Conservation (phyloP, 148 eudicot species). For the Pouteria glomerata region DNA sequence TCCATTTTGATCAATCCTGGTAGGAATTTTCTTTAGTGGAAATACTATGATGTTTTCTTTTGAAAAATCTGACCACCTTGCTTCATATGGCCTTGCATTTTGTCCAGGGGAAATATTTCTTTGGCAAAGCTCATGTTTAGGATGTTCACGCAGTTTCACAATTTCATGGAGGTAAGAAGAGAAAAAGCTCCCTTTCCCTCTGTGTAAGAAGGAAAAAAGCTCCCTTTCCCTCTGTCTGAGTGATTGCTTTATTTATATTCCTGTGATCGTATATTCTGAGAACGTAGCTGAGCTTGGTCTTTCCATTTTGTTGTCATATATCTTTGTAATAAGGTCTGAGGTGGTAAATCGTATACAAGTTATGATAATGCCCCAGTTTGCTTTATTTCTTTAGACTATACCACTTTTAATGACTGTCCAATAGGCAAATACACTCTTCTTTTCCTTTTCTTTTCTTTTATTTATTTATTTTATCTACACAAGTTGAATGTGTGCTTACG, state of each 20-base stretch:
- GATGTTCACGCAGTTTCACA: constrained; percentile 73
- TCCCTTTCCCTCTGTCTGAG: not conserved
- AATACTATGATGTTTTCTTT: constrained; percentile 2
- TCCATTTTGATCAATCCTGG: constrained; percentile 98
- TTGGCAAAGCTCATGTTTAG: constrained; percentile 63
- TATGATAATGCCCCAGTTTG: not conserved
- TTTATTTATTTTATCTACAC: too few species aligned
- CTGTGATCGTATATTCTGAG: not conserved
- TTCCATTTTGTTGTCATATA: not conserved
- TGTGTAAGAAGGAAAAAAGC: not conserved
- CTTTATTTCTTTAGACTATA: not conserved
- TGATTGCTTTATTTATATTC: not conserved
- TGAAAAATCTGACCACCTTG: constrained; percentile 3
- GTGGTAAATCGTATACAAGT: not conserved
- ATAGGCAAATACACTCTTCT: not conserved
- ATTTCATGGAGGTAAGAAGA: constrained; percentile 67
- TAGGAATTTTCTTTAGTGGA: constrained; percentile 20
- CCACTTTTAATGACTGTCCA: not conserved
- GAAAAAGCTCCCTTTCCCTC: not conserved
- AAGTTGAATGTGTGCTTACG: too few species aligned
- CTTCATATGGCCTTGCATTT: constrained; percentile 8
- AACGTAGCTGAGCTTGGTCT: constrained; percentile 1
- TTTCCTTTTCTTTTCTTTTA: too few species aligned
- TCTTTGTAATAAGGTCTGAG: not conserved
- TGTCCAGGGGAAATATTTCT: constrained; percentile 70